Evolutionary conservation across 495 filamentous ascomycete genomes (phyloP), one percentile per base, ranked within the genome.

Genomic region (Tuber umbilicatum): DNA sequence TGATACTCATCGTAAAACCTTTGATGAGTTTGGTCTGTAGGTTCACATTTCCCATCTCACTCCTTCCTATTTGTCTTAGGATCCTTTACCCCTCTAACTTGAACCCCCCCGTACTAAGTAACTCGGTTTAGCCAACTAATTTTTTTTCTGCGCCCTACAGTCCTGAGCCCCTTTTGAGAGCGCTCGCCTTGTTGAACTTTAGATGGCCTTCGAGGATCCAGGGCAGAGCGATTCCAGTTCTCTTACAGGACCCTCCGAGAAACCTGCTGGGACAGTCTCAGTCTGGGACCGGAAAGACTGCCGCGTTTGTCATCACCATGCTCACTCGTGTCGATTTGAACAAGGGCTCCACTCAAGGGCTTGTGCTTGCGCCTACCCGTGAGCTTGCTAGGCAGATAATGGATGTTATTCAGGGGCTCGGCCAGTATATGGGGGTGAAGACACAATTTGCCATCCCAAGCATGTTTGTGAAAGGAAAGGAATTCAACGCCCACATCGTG

Each of bases 231-330:
- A 87, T 99, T 2, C 95, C 95, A n/a, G 86, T 98, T 21, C 90
- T 99, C 76, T 87, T 99, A 75, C 81, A 85, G 76, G 88, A 96
- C 80, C 95, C 95, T 37, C 92, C 94, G 0, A 87, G 85, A 70
- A 98, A 97, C 84, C 90, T 98, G 86, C 94, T 99, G 74, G 95
- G 94, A 38, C 95, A 99, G 83, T 99, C 95, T 35, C 95, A 99
- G 84, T 99, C 95, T 2, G 95, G 95, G 74, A 99, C 95, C 17
- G 95, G 95, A 72, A 99, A 99, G 86, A 99, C 95, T 12, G 95
- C 95, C 40, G 95, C 95, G 37, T 99, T 99, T 83, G 90, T 93
- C n/a, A 89, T 97, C 73, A 97, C 95, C 69, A 91, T 97, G 68
- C 88, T 99, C n/a, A 90, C 91, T 73, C 92, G 95, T 68, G 81